Evolutionary conservation across 495 filamentous ascomycete species (phyloP).

Genomic region (Platismatia glauca): DNA sequence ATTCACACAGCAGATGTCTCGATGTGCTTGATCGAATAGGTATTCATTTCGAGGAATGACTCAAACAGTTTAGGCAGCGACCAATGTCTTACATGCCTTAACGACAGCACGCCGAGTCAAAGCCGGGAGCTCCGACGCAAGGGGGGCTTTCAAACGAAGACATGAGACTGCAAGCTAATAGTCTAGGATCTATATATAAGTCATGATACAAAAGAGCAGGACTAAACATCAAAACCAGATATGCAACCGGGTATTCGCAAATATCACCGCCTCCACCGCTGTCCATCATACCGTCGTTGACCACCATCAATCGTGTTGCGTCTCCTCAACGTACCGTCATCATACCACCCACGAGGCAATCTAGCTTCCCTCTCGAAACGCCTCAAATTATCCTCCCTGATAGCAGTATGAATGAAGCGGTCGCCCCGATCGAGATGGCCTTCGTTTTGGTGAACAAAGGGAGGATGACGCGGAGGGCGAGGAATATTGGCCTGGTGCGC

Average conservation of each 20-base stretch:
- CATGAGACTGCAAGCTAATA: too few species aligned
- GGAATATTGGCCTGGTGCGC: constrained; percentile 1
- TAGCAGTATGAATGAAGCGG: neutral
- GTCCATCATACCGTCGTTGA: neutral
- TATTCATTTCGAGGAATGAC: neutral
- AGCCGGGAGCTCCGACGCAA: neutral
- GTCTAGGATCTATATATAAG: too few species aligned
- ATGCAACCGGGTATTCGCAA: too few species aligned
- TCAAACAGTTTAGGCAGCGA: too few species aligned
- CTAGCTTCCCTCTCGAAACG: neutral
- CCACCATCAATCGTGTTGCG: constrained; percentile 11
- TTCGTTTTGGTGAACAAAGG: constrained; percentile 1
- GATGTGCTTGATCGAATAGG: too few species aligned
- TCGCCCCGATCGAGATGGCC: neutral
- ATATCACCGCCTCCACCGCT: too few species aligned
- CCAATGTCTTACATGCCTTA: neutral
- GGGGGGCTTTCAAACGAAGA: neutral
- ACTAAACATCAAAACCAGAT: neutral
- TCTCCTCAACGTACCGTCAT: constrained; percentile 4
- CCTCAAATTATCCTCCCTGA: neutral
- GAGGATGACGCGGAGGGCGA: constrained; percentile 6
- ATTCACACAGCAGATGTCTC: too few species aligned
- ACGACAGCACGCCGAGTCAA: neutral
- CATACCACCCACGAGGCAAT: constrained; percentile 1
- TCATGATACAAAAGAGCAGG: neutral